Evolutionary conservation across 2,329 filamentous ascomycete species (phyloP), one percentile per base, ranked within the genome.

Genomic region (Fusarium buxicola): DNA sequence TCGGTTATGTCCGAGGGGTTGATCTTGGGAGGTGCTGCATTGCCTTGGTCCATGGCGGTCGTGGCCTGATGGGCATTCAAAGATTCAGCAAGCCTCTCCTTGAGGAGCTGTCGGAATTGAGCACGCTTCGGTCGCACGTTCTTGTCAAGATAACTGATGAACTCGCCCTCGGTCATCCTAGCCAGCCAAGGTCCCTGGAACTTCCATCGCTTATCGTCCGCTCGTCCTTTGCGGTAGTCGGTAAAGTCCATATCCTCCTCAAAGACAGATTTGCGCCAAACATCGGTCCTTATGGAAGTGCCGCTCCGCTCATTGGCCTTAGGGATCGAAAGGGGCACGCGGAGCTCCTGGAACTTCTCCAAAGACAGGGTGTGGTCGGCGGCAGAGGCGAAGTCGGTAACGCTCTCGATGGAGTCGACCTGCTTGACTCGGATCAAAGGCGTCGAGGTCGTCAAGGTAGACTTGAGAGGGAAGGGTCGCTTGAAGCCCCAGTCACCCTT

Each of bases 401-500:
- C 84, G 74, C 93, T 90, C 77, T 97, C 93, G 68, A 88, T 85
- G 3, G 92, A 91, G 80, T 98, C 94, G 64, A 96, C 84, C 58
- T 90, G 85, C 70, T 87, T 88, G 67, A 98, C 79, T 64, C 92
- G 87, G 50, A 97, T 85, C 45, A 91, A 82, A 9, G 93, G 91
- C n/a, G 88, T 89, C 7, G 89, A 87, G 7, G 87, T 88, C 50
- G 86, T 86, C 16, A 87, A 86, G 6, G 92, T 94, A 4, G 90
- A 88, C 74, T 89, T 89, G 8, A 89, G 78, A 2, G 94, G 94
- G 7, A 98, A 81, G 1, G 92, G 84, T 52, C 94, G 84, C 80
- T 98, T 98, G 69, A 97, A 81, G 12, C 94, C 94, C 94, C 94
- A 98, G 73, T 98, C 94, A 31, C 94, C 94, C 72, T 86, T 86